Conservation (phyloP, 2,329 filamentous ascomycete genomes). For the Nigrograna mackinnonii region DNA sequence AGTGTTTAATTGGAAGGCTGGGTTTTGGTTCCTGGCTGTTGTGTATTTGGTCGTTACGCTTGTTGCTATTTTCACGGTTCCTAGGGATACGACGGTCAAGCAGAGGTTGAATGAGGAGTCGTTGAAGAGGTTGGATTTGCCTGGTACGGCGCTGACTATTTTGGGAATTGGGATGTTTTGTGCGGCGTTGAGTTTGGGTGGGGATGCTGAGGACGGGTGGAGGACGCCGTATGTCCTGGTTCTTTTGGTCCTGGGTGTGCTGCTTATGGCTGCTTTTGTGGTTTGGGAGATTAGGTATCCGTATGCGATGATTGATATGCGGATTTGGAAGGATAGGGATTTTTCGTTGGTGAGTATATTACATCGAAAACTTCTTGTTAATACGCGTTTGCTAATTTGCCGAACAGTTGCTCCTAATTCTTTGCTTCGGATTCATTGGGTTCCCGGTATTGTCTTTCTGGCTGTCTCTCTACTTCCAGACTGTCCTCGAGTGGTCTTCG, state of each 20-base stretch:
- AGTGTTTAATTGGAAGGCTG: conserved; percentile 66
- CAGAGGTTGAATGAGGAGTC: conserved; percentile 50
- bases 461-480: conserved; percentile 68
- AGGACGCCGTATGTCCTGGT: conserved; percentile 64
- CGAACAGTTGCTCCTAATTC: conserved; percentile 56
- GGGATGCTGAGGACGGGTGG: conserved; percentile 66
- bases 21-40: conserved; percentile 65
- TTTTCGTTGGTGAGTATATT: conserved; percentile 61
- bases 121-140: conserved; percentile 62
- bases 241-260: conserved; percentile 62
- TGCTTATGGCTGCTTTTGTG: conserved; percentile 60
- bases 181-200: conserved; percentile 59
- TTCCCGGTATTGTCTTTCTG: conserved; percentile 66
- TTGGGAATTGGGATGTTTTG: conserved; percentile 69
- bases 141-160: conserved; percentile 64
- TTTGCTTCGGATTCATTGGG: conserved; percentile 64
- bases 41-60: conserved; percentile 64
- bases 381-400: neutral
- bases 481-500: conserved; percentile 55
- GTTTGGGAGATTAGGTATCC: conserved; percentile 63
- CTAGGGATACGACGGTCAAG: conserved; percentile 55
- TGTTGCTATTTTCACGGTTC: conserved; percentile 64
- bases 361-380: neutral
- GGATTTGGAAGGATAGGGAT: conserved; percentile 63
- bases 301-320: conserved; percentile 56